These are phyloP conservation scores for Sphaerobolus stellatus DNA, from an alignment of 1,284 basidiomycete genomes.

Conservation along the genomic window DNA sequence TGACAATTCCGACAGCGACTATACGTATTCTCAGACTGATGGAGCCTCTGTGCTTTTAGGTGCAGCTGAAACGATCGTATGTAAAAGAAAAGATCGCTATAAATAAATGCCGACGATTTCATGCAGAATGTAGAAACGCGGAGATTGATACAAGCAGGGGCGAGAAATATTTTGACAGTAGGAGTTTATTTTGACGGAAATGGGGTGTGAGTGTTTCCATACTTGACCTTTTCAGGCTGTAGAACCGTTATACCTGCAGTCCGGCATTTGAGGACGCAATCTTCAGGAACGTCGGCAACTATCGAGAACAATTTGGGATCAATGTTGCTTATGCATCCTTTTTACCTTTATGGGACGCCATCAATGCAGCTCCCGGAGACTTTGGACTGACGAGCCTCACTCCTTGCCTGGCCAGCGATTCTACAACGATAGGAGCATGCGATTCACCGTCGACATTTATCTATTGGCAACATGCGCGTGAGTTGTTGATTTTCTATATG, in stretches of 20 bases:
- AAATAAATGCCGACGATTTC: not conserved
- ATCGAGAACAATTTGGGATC: slow-evolving; percentile 8
- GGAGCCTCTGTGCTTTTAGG: slow-evolving; percentile 13
- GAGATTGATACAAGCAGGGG: slow-evolving; percentile 10
- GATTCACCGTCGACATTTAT: slow-evolving; percentile 10
- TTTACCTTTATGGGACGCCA: slow-evolving; percentile 13
- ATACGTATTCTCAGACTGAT: slow-evolving; percentile 16
- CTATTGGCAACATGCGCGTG: slow-evolving; percentile 17
- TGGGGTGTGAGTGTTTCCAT: slow-evolving; percentile 10
- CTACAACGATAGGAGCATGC: slow-evolving; percentile 15
- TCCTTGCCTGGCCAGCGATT: slow-evolving; percentile 12
- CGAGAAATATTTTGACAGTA: slow-evolving; percentile 14
- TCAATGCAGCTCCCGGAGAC: slow-evolving; percentile 6
- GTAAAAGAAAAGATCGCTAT: not conserved
- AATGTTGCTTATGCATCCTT: slow-evolving; percentile 15
- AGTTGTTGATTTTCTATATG: not conserved
- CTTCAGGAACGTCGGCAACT: slow-evolving; percentile 12
- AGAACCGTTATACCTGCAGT: slow-evolving; percentile 1
- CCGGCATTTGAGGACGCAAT: slow-evolving; percentile 16
- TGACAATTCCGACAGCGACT: slow-evolving; percentile 9
- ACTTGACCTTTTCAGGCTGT: not conserved
- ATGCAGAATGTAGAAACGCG: slow-evolving; percentile 13
- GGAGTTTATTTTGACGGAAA: slow-evolving; percentile 15
- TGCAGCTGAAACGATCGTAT: slow-evolving; percentile 13
- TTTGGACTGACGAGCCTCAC: slow-evolving; percentile 15